These are phyloP conservation scores for Cryomyces antarcticus DNA, from an alignment of 495 filamentous ascomycete species.

Conservation along the genomic window DNA sequence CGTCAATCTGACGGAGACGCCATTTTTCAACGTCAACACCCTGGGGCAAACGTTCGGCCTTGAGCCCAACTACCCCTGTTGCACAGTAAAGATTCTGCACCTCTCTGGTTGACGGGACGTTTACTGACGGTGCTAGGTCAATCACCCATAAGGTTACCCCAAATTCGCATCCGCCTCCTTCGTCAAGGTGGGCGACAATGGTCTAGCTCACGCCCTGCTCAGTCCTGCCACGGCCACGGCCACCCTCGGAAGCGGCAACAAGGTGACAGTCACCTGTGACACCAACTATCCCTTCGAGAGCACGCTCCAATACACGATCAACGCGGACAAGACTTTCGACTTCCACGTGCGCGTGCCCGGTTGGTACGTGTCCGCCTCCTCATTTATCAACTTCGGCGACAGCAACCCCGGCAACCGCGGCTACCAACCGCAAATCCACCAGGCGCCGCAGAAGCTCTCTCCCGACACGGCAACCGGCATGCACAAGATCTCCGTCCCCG, in stretches of 20 bases:
- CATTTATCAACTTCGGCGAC: slow-evolving; percentile 1
- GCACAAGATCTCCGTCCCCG: slow-evolving; percentile 14
- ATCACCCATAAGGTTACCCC: slow-evolving; percentile 38
- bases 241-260: slow-evolving; percentile 7
- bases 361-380: slow-evolving; percentile 21
- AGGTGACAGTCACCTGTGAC: slow-evolving; percentile 18
- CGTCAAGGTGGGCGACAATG: slow-evolving; percentile 10
- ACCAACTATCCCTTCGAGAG: slow-evolving; percentile 35
- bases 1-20: slow-evolving; percentile 21
- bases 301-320: slow-evolving; percentile 26
- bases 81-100: slow-evolving; percentile 16
- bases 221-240: slow-evolving; percentile 18
- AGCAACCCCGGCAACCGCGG: not conserved
- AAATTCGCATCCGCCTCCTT: slow-evolving; percentile 27
- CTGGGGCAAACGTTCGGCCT: slow-evolving; percentile 27
- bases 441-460: slow-evolving; percentile 4
- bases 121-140: slow-evolving; percentile 17
- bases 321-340: slow-evolving; percentile 19
- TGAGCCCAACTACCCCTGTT: slow-evolving; percentile 27
- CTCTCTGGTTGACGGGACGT: too few relatives aligned
- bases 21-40: slow-evolving; percentile 29
- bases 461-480: slow-evolving; percentile 13
- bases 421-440: not conserved
- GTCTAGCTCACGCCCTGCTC: slow-evolving; percentile 25
- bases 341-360: slow-evolving; percentile 30